Base-by-base conservation (phyloP, 2,329 filamentous ascomycete genomes). In the Hypoxylon sp. region DNA sequence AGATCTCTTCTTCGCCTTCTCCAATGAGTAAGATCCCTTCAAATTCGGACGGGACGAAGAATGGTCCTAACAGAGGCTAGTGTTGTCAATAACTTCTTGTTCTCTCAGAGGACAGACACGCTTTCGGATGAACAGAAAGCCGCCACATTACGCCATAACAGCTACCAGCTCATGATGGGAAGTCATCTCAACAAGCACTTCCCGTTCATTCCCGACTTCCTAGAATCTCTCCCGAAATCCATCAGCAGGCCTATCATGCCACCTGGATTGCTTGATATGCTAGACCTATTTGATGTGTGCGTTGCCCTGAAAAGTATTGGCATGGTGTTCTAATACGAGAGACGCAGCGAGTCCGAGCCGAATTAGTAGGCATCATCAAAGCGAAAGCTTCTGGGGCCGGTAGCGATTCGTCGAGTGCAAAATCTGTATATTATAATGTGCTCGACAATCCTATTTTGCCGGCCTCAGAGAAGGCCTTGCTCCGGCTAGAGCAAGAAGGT, bases 61-160 rank as follows among this genome's bases (percentile, higher is more conserved):
- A 69, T 69, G 63, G 66, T 69, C 57, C 64, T 72, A 72, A 72
- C 61, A 69, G 67, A 72, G 61, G 67, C 69, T 67, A 73, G 71
- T 73, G 66, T 73, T 71, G 69, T 73, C 66, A 73, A 71, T 68
- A 73, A 73, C 66, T 73, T 73, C 66, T 68, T 73, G 63, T 73
- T 73, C 64, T 71, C 71, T 64, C 66, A 73, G 50, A 69, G 66
- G 63, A 72, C 71, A 72, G 69, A 73, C 71, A 68, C 53, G 63
- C 71, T 73, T 71, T 71, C 68, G 58, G 71, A 71, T 71, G 66
- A 73, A 71, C 60, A 73, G 66, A 69, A 73, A 71, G 71, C 71
- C 63, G 71, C 68, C 61, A 69, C 66, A 71, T 62, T 71, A 69
- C 71, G 71, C 63, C 68, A 71, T 69, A 73, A 73, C 66, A 73